phyloP scores from a whole-genome alignment of 2,329 filamentous ascomycete species.

The Lizonia empirigonia region DNA sequence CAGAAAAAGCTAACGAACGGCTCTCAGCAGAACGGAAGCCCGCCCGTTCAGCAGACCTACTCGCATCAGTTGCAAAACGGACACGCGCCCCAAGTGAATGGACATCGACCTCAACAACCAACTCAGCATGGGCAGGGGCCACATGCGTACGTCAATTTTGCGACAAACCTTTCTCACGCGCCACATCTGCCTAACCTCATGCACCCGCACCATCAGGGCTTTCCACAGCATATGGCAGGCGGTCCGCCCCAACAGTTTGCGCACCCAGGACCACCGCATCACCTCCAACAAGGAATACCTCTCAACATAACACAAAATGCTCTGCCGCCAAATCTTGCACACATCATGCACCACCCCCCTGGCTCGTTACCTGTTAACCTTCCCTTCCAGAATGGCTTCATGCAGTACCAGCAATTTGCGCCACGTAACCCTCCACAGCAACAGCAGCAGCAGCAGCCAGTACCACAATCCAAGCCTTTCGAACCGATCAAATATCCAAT shows the following conservation, averaged over 20 bases:
- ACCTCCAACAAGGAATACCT: slow-evolving; percentile 9
- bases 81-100: slow-evolving; percentile 27
- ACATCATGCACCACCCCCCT: slow-evolving; percentile 22
- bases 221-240: slow-evolving; percentile 7
- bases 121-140: slow-evolving; percentile 37
- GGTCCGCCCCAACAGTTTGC: slow-evolving; percentile 8
- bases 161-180: slow-evolving; percentile 58
- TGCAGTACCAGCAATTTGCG: slow-evolving; percentile 25
- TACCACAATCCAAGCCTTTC: slow-evolving; percentile 53
- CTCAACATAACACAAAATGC: slow-evolving; percentile 11
- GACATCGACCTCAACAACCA: slow-evolving; percentile 19
- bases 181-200: slow-evolving; percentile 19
- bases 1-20: slow-evolving; percentile 74
- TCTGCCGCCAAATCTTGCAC: slow-evolving; percentile 31
- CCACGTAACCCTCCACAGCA: slow-evolving; percentile 44
- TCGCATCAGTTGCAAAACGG: slow-evolving; percentile 27
- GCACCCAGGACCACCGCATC: slow-evolving; percentile 10
- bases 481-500: slow-evolving; percentile 89
- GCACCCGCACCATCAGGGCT: slow-evolving; percentile 7
- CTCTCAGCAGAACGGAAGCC: slow-evolving; percentile 43
- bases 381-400: slow-evolving; percentile 17
- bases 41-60: slow-evolving; percentile 24
- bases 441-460: slow-evolving; percentile 53
- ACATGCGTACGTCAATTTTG: slow-evolving; percentile 56
- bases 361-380: slow-evolving; percentile 8